Evolutionary conservation across 1,284 basidiomycete genomes (phyloP).

Genomic region (Ceratobasidium sp.): DNA sequence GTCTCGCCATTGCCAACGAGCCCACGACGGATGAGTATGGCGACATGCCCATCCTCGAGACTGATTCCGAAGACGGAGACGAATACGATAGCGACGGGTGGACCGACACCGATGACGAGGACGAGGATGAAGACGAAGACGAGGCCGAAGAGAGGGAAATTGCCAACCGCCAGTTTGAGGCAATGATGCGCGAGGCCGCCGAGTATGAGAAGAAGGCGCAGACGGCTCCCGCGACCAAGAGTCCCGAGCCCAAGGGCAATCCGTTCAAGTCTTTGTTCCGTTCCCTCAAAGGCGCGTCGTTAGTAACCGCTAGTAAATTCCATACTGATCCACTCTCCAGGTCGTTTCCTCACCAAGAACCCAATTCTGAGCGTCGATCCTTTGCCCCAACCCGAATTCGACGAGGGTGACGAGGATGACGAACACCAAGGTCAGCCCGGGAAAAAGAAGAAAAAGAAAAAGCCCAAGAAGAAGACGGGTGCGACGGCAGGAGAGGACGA

Average conservation of each 20-base stretch:
- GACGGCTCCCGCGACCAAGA: constrained; percentile 13
- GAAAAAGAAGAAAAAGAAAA: constrained; percentile 43
- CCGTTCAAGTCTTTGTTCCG: constrained; percentile 15
- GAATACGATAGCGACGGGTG: constrained; percentile 28
- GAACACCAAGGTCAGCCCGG: constrained; percentile 14
- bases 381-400: constrained; percentile 19
- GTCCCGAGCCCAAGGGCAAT: constrained; percentile 19
- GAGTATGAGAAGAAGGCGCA: not conserved
- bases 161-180: not conserved
- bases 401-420: constrained; percentile 30
- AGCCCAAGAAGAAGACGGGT: constrained; percentile 46
- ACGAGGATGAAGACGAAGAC: constrained; percentile 29
- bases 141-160: too few relatives aligned
- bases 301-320: not conserved
- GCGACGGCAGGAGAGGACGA: constrained; percentile 37
- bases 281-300: not conserved
- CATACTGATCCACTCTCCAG: not conserved
- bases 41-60: constrained; percentile 9
- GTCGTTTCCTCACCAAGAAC: constrained; percentile 38
- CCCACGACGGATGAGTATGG: constrained; percentile 25
- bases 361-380: constrained; percentile 36
- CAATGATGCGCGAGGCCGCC: constrained; percentile 8
- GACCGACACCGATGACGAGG: constrained; percentile 4
- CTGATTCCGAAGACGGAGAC: constrained; percentile 12
- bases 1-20: constrained; percentile 16